These are phyloP conservation scores for Sporisorium graminicola DNA, from an alignment of 1,284 basidiomycete genomes.

Conservation along the genomic window DNA sequence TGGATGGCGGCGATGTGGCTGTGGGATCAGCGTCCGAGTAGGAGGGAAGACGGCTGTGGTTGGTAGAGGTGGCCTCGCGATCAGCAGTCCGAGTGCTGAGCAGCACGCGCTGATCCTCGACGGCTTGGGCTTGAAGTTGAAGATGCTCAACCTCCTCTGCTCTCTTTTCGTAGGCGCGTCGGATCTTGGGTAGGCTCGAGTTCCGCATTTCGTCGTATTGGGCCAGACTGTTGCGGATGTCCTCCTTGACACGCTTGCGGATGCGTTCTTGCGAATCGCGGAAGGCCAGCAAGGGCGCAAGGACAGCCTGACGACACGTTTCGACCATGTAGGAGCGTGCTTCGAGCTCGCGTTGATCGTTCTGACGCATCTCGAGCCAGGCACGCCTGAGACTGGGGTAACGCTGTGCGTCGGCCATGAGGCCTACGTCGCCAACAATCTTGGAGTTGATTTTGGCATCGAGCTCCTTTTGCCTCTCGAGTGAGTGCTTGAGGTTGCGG, in stretches of 20 bases:
- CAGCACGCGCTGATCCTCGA: constrained; percentile 64
- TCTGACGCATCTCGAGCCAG: constrained; percentile 60
- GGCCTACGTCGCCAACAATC: constrained; percentile 43
- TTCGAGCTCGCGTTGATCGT: constrained; percentile 59
- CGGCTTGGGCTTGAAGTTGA: constrained; percentile 61
- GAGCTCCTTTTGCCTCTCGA: constrained; percentile 61
- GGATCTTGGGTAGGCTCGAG: constrained; percentile 55
- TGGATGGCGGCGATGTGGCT: constrained; percentile 22
- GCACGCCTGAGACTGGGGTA: constrained; percentile 41
- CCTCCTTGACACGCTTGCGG: constrained; percentile 64
- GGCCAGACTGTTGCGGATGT: constrained; percentile 52
- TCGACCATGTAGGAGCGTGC: constrained; percentile 56
- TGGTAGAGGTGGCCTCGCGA: constrained; percentile 8
- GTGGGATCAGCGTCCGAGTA: constrained; percentile 19
- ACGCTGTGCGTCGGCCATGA: constrained; percentile 45
- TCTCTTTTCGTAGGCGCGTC: constrained; percentile 59
- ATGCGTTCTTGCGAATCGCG: constrained; percentile 66
- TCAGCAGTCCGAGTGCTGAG: constrained; percentile 44
- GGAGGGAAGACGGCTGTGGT: constrained; percentile 18
- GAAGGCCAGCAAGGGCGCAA: constrained; percentile 61
- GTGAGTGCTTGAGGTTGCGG: constrained; percentile 35
- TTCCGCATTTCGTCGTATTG: constrained; percentile 66
- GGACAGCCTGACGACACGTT: constrained; percentile 47
- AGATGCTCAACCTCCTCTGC: constrained; percentile 65
- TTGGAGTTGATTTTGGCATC: constrained; percentile 60